These are phyloP conservation scores for Mycena olivaceomarginata DNA, from an alignment of 768 basidiomycete genomes.

Conservation along the genomic window DNA sequence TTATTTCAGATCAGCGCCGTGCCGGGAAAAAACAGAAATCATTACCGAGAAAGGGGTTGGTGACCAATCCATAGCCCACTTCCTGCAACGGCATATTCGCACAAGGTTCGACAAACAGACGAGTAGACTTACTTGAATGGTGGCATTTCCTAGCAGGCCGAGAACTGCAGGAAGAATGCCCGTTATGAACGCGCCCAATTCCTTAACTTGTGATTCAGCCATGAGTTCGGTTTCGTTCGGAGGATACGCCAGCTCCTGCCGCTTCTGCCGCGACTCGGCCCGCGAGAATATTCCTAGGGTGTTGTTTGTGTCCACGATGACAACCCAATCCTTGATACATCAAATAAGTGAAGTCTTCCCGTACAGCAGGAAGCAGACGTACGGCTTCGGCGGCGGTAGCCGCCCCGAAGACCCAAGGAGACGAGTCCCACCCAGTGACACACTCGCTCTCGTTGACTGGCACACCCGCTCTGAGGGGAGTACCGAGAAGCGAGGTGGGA, in stretches of 20 bases:
- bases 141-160: conserved; percentile 21
- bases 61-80: conserved; percentile 30
- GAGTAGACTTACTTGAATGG: conserved; percentile 25
- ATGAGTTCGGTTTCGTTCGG: conserved; percentile 24
- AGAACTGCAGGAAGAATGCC: conserved; percentile 18
- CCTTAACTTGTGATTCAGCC: background rate
- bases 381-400: conserved; percentile 15
- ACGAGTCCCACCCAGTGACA: conserved; percentile 25
- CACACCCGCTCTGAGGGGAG: conserved; percentile 22
- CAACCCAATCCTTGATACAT: conserved; percentile 28
- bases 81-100: conserved; percentile 13
- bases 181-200: conserved; percentile 11
- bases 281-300: conserved; percentile 24
- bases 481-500: conserved; percentile 32
- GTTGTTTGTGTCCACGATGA: conserved; percentile 28
- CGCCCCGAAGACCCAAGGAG: conserved; percentile 18
- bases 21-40: conserved; percentile 2
- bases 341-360: background rate
- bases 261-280: conserved; percentile 17
- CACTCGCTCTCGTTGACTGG: conserved; percentile 24
- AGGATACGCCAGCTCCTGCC: conserved; percentile 15
- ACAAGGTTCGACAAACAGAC: background rate
- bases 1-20: conserved; percentile 20
- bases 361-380: background rate
- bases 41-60: conserved; percentile 29